Evolutionary conservation across 2,329 filamentous ascomycete genomes (phyloP).

Genomic region (Lecanicillium sp.): DNA sequence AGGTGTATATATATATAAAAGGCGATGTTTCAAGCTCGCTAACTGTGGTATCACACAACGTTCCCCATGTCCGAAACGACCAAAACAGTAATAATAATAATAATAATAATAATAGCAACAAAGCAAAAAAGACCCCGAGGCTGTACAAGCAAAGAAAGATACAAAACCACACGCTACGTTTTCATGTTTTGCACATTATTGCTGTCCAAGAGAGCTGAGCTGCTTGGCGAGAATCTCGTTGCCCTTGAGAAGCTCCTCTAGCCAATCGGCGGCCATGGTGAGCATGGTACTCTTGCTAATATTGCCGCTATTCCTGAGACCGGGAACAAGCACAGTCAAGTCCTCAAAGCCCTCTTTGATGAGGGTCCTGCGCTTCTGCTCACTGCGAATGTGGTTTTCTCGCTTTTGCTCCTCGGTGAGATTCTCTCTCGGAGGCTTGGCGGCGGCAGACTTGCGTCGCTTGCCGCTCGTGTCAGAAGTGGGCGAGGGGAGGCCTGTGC

Average conservation of each 20-base stretch:
- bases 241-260: constrained; percentile 63
- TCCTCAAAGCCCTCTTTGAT: constrained; percentile 80
- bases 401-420: constrained; percentile 74
- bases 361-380: constrained; percentile 75
- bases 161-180: background rate
- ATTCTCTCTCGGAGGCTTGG: constrained; percentile 55
- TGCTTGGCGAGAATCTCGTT: constrained; percentile 54
- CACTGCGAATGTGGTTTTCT: constrained; percentile 78
- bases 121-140: background rate
- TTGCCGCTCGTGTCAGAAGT: constrained; percentile 31
- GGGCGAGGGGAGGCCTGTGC: constrained; percentile 26
- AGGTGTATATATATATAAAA: too few relatives aligned
- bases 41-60: too few relatives aligned
- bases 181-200: too few relatives aligned
- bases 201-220: constrained; percentile 29
- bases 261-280: constrained; percentile 65
- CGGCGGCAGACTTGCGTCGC: constrained; percentile 39
- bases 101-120: too few relatives aligned
- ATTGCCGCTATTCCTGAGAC: constrained; percentile 56
- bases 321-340: constrained; percentile 67
- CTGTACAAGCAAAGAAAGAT: background rate
- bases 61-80: too few relatives aligned
- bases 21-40: too few relatives aligned
- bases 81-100: too few relatives aligned
- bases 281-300: constrained; percentile 80